Evolutionary conservation across 805 yeast species (phyloP).

Genomic region (Ogataea saltuana): DNA sequence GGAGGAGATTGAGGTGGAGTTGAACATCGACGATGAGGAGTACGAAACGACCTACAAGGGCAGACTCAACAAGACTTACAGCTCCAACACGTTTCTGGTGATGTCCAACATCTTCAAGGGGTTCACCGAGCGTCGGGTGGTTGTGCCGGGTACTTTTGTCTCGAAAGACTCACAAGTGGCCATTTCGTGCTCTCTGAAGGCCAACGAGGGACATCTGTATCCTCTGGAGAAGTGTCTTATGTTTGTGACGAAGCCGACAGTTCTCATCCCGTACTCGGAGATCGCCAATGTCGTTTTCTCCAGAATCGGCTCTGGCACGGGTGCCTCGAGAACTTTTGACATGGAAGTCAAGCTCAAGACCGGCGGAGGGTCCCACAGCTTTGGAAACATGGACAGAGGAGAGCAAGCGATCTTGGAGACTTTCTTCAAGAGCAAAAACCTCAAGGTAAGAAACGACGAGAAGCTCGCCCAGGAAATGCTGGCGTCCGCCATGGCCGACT

Average conservation of each 20-base stretch:
- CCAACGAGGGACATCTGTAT: conserved; percentile 90
- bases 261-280: conserved; percentile 85
- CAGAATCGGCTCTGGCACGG: conserved; percentile 79
- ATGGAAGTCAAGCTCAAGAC: conserved; percentile 72
- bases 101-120: conserved; percentile 88
- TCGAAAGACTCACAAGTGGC: conserved; percentile 82
- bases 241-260: conserved; percentile 91
- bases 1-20: conserved; percentile 87
- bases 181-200: conserved; percentile 88
- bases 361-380: conserved; percentile 69
- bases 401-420: conserved; percentile 81
- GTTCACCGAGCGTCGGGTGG: conserved; percentile 79
- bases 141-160: conserved; percentile 79
- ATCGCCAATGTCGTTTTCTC: conserved; percentile 77
- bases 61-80: conserved; percentile 65
- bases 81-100: conserved; percentile 82
- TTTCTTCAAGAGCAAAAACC: conserved; percentile 73
- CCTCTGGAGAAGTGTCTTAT: conserved; percentile 90
- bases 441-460: conserved; percentile 84
- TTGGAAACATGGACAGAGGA: conserved; percentile 86
- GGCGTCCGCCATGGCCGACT: conserved; percentile 70
- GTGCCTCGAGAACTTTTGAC: conserved; percentile 88
- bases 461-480: conserved; percentile 81
- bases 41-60: conserved; percentile 74
- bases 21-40: conserved; percentile 82